Base-by-base conservation (phyloP, 2,329 filamentous ascomycete genomes). In the Talaromyces sp. region DNA sequence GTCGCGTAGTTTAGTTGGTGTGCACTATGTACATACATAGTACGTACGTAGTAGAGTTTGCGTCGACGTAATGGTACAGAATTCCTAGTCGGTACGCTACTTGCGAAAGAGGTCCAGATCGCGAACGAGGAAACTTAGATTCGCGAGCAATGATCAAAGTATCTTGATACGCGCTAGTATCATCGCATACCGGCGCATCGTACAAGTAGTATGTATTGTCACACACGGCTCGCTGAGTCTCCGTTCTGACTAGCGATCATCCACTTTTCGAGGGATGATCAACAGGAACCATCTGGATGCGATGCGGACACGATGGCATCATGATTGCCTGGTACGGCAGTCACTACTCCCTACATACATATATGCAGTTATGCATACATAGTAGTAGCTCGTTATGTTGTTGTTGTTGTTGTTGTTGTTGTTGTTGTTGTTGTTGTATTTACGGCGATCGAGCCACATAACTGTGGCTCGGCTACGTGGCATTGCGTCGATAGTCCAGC, bases 261-360 rank as follows among this genome's bases (percentile, higher is more conserved):
- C 54, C 35, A 57, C 54, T 57, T 56, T 57, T 23, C 54, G 35
- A 39, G 54, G n/a, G 54, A 28, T 57, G 54, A 57, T 57, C 54
- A 57, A 28, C 54, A 57, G 54, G 54, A 57, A 57, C 54, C 54
- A 57, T 57, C 33, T 42, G 21, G 31, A 54, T 37, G n/a, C 31
- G 18, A 21, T 54, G 28, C 9, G 31, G 18, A 37, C 50, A 37
- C 23, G 28, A 54, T 54, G 50, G 50, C 50, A 54, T 54, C 50
- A 54, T 54, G 50, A 35, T 54, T 54, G 31, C 50, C 50, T 37
- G 37, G 50, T 54, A 54, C 5, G 31, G 50, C 23, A 54, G 2
- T 23, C 7, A 52, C 46, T 14, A 52, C 46, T 31, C 31, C 25
- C 14, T 31, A n/a, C 14, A 4, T n/a, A n/a, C n/a, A n/a, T n/a